Evolutionary conservation across 345 rosid species (phyloP).

Genomic region (Arabis alpina): DNA sequence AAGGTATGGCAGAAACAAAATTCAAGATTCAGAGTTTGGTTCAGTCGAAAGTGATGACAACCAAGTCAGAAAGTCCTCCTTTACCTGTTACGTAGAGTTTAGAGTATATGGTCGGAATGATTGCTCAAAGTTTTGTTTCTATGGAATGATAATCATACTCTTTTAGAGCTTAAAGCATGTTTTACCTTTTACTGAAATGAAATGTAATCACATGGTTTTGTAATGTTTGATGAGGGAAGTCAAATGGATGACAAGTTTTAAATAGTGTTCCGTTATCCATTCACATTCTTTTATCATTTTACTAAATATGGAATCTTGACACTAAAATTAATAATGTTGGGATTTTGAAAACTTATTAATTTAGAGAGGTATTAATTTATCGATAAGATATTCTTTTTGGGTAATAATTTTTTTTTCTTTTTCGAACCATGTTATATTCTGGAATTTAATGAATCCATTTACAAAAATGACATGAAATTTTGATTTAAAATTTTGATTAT

Average conservation of each 20-base stretch:
- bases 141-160: neutral
- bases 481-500: too few species aligned
- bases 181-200: constrained; percentile 7
- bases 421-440: too few species aligned
- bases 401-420: too few species aligned
- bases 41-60: constrained; percentile 8
- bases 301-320: too few species aligned
- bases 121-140: constrained; percentile 22
- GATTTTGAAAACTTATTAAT: too few species aligned
- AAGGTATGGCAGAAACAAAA: constrained; percentile 54
- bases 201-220: neutral
- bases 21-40: constrained; percentile 57
- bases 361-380: too few species aligned
- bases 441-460: too few species aligned
- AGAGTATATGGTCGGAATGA: neutral
- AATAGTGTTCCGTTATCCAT: neutral
- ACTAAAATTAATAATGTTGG: too few species aligned
- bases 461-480: too few species aligned
- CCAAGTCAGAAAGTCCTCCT: neutral
- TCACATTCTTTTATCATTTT: too few species aligned
- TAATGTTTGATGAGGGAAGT: neutral
- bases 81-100: neutral
- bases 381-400: too few species aligned
- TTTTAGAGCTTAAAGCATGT: constrained; percentile 15
- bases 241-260: constrained; percentile 1